Evolutionary conservation across 2,329 filamentous ascomycete species (phyloP).

Genomic region (Aspergillus quadrilineatus): DNA sequence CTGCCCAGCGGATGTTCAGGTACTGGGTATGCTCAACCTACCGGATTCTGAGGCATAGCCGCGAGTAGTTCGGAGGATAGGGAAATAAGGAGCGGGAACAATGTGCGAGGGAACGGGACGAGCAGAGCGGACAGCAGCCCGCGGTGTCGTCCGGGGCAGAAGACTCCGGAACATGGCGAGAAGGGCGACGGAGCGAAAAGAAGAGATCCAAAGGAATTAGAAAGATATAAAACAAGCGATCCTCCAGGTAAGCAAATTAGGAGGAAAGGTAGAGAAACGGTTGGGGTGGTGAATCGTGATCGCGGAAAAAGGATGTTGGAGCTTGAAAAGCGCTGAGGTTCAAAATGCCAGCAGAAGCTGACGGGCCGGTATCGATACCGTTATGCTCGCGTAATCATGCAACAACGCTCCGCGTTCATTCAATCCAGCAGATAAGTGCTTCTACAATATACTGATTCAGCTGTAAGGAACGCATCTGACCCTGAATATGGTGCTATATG

Average conservation of each 20-base stretch:
- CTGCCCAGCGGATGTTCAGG: conserved; percentile 1
- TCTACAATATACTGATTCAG: not conserved
- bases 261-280: conserved; percentile 25
- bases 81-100: conserved; percentile 41
- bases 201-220: conserved; percentile 24
- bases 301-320: conserved; percentile 29
- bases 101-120: conserved; percentile 38
- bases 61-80: conserved; percentile 55
- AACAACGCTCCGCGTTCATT: conserved; percentile 17
- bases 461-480: not conserved
- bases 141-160: conserved; percentile 50
- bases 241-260: conserved; percentile 28
- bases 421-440: conserved; percentile 15
- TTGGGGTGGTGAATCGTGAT: conserved; percentile 15
- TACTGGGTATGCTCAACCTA: conserved; percentile 23
- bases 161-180: conserved; percentile 54
- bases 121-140: conserved; percentile 42
- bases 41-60: conserved; percentile 56
- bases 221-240: conserved; percentile 30
- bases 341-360: conserved; percentile 22
- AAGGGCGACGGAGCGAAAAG: conserved; percentile 22
- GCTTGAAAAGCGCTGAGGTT: conserved; percentile 21
- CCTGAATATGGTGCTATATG: not conserved
- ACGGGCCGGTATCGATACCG: conserved; percentile 24
- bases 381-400: conserved; percentile 22